Conservation (phyloP, 352 stramenopile species). For the Phytophthora cajani region DNA sequence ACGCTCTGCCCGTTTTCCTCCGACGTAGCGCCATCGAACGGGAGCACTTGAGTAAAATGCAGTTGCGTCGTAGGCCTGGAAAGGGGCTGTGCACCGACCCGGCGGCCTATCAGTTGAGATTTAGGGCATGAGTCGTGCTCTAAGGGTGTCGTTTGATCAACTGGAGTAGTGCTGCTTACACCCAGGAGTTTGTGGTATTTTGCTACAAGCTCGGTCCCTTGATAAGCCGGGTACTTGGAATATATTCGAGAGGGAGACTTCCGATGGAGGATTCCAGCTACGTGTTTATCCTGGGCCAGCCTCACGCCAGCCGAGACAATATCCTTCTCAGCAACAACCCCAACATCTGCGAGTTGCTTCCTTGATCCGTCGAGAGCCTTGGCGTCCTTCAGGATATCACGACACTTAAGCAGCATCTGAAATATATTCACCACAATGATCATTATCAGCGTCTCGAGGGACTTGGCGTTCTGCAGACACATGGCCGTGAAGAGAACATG, state of each 20-base stretch:
- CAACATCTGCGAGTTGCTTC: not conserved
- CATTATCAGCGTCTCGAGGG: conserved; percentile 29
- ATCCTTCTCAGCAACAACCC: not conserved
- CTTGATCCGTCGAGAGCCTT: not conserved
- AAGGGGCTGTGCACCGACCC: too few species aligned
- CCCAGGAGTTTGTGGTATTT: too few species aligned
- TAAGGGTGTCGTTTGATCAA: too few species aligned
- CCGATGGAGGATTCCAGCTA: conserved; percentile 4
- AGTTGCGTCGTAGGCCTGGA: too few species aligned
- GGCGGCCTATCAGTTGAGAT: too few species aligned
- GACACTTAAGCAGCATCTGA: conserved; percentile 31
- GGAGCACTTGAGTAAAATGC: too few species aligned
- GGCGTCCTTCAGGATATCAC: conserved; percentile 9
- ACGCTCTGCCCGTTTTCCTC: too few species aligned
- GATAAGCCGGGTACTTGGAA: conserved; percentile 19
- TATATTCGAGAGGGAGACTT: conserved; percentile 14
- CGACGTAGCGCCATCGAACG: too few species aligned
- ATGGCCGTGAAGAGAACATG: conserved; percentile 46
- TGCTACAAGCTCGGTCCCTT: not conserved
- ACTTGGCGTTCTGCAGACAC: conserved; percentile 53
- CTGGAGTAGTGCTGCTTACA: too few species aligned
- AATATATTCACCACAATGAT: conserved; percentile 26
- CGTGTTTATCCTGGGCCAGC: not conserved
- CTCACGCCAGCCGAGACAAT: conserved; percentile 1
- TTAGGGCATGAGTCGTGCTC: too few species aligned